Percentiles rank a stretch among this genome's conserved stretches.
These are phyloP conservation scores for Fonsecaea pugnacius DNA, from an alignment of 2,329 filamentous ascomycete genomes.

Conservation along the genomic window DNA sequence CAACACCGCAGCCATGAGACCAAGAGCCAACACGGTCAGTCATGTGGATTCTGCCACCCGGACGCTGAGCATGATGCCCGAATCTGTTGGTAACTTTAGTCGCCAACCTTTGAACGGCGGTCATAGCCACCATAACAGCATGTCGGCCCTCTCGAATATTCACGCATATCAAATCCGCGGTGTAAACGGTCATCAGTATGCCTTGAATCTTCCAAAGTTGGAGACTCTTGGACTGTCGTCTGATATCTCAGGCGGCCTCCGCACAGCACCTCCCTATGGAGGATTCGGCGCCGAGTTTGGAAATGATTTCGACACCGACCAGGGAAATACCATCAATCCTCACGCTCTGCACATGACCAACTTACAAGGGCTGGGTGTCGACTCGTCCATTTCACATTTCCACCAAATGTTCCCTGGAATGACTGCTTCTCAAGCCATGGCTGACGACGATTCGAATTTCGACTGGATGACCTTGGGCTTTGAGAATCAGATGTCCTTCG, in stretches of 20 bases:
- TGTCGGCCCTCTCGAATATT: constrained; percentile 65
- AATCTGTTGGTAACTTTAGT: constrained; percentile 43
- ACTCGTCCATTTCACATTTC: constrained; percentile 49
- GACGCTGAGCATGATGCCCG: constrained; percentile 73
- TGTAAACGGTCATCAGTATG: constrained; percentile 71
- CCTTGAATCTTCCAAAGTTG: constrained; percentile 76
- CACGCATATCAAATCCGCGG: constrained; percentile 68
- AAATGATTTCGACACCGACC: constrained; percentile 56
- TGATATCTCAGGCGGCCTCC: constrained; percentile 69
- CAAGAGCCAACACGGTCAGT: constrained; percentile 93
- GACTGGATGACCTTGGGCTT: constrained; percentile 80
- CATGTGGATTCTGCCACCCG: constrained; percentile 73
- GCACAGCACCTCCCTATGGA: constrained; percentile 77
- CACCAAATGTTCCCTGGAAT: constrained; percentile 58
- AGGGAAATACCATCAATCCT: constrained; percentile 66
- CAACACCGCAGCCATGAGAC: constrained; percentile 68
- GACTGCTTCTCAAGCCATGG: constrained; percentile 60
- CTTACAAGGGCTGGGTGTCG: constrained; percentile 58
- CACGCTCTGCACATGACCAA: constrained; percentile 80
- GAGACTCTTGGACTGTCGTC: constrained; percentile 75
- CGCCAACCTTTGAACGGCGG: constrained; percentile 54
- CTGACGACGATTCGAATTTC: constrained; percentile 73
- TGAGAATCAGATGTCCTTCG: constrained; percentile 75
- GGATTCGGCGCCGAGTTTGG: constrained; percentile 69
- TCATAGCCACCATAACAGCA: constrained; percentile 74